These are phyloP conservation scores for Teunomyces panamensis DNA, from an alignment of 805 yeast species.

Conservation along the genomic window DNA sequence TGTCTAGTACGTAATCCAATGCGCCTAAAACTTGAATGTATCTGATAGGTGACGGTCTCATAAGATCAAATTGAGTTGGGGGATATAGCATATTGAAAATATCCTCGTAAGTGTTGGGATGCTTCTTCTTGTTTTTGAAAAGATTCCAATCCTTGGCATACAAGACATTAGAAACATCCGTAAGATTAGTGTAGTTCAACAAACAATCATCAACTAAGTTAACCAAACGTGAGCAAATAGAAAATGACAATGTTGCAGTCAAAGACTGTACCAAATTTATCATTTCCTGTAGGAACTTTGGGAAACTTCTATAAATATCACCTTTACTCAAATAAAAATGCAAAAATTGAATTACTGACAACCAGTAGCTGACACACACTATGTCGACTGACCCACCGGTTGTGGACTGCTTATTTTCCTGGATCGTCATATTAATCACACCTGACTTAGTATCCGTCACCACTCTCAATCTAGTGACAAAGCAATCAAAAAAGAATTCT, in stretches of 20 bases:
- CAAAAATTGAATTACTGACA: conserved; percentile 72
- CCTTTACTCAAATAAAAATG: conserved; percentile 76
- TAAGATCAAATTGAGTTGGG: conserved; percentile 74
- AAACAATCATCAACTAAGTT: conserved; percentile 61
- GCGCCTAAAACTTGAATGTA: conserved; percentile 88
- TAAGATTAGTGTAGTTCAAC: conserved; percentile 75
- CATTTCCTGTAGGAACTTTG: conserved; percentile 58
- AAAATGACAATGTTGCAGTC: conserved; percentile 62
- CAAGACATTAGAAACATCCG: conserved; percentile 71
- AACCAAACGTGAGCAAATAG: conserved; percentile 60
- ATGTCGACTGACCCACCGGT: conserved; percentile 54
- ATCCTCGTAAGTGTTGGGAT: conserved; percentile 62
- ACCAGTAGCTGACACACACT: conserved; percentile 80
- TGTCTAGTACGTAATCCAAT: conserved; percentile 74
- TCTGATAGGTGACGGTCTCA: conserved; percentile 85
- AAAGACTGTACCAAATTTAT: conserved; percentile 55
- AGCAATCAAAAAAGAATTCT: conserved; percentile 56
- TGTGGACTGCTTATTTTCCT: conserved; percentile 10
- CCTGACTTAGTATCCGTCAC: conserved; percentile 61
- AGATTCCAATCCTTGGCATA: conserved; percentile 69
- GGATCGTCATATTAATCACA: conserved; percentile 43
- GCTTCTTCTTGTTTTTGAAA: conserved; percentile 43
- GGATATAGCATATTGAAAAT: conserved; percentile 77
- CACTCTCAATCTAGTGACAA: conserved; percentile 59
- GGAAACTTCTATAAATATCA: conserved; percentile 51